Evolutionary conservation across 2,329 filamentous ascomycete species (phyloP).

Genomic region (Furcasterigmium furcatum): DNA sequence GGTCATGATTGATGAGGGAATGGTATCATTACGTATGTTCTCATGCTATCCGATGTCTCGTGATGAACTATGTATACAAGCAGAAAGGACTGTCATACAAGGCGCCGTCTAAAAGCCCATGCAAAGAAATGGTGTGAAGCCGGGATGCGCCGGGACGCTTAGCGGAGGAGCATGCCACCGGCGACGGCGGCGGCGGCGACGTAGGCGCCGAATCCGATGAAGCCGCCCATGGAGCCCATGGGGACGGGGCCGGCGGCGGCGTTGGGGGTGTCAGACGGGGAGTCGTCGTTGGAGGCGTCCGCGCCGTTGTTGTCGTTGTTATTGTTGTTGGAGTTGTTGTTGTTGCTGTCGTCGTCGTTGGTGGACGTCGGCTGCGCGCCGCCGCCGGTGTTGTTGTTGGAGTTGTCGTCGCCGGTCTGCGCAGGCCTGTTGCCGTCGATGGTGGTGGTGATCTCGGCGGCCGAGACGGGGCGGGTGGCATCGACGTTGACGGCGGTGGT

Average conservation of each 20-base stretch:
- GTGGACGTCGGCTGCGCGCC: slow-evolving; percentile 7
- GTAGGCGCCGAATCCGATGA: slow-evolving; percentile 8
- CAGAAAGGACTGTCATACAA: background rate
- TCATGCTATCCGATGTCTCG: background rate
- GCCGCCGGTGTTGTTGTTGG: slow-evolving; percentile 5
- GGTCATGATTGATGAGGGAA: background rate
- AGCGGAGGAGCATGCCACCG: slow-evolving; percentile 7
- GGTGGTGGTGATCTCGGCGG: slow-evolving; percentile 14
- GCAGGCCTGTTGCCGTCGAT: slow-evolving; percentile 1
- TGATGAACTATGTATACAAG: background rate
- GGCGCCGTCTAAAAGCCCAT: background rate
- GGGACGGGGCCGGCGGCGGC: slow-evolving; percentile 7
- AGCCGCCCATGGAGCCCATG: slow-evolving; percentile 3
- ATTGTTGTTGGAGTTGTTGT: slow-evolving; percentile 2
- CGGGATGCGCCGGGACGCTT: background rate
- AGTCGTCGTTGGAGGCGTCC: background rate
- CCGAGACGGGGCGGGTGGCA: slow-evolving; percentile 9
- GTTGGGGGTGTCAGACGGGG: slow-evolving; percentile 6
- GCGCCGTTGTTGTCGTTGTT: slow-evolving; percentile 3
- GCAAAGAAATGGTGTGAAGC: background rate
- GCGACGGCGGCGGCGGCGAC: slow-evolving; percentile 5
- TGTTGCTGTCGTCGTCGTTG: background rate
- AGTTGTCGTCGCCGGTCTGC: background rate
- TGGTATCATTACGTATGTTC: background rate
- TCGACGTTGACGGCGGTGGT: slow-evolving; percentile 10